phyloP scores from a whole-genome alignment of 805 yeast genomes.

The Naumovozyma dairenensis region DNA sequence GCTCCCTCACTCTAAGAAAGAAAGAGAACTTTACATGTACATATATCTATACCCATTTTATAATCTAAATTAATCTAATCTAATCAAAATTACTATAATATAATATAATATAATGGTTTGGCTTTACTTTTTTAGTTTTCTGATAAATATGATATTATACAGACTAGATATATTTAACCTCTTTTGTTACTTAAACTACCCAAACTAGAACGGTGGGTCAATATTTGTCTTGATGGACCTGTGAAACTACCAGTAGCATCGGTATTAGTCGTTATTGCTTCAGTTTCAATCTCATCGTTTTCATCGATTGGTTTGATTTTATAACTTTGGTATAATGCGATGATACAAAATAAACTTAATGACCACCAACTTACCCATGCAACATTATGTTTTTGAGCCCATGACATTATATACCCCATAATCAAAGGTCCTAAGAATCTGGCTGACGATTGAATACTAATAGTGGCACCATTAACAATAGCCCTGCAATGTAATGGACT shows the following conservation, averaged over 20 bases:
- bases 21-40: too few species aligned
- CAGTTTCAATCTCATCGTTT: constrained; percentile 13
- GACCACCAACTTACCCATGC: constrained; percentile 31
- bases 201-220: constrained; percentile 4
- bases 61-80: not conserved
- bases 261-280: not conserved
- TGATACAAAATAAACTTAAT: constrained; percentile 17
- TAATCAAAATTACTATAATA: not conserved
- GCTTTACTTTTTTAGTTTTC: too few species aligned
- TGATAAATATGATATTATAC: too few species aligned
- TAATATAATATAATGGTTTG: too few species aligned
- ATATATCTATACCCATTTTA: too few species aligned
- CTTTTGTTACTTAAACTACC: constrained; percentile 6
- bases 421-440: constrained; percentile 46
- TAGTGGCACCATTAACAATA: constrained; percentile 47
- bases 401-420: constrained; percentile 42
- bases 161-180: not conserved
- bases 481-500: constrained; percentile 47
- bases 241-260: not conserved
- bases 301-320: constrained; percentile 23
- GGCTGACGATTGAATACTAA: constrained; percentile 44
- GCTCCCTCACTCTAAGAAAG: too few species aligned
- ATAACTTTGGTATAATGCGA: constrained; percentile 25
- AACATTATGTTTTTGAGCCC: constrained; percentile 24
- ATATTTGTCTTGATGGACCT: not conserved